Evolutionary conservation across 495 filamentous ascomycete species (phyloP), one percentile per base, ranked within the genome.

Genomic region (Talaromyces stipitatus): DNA sequence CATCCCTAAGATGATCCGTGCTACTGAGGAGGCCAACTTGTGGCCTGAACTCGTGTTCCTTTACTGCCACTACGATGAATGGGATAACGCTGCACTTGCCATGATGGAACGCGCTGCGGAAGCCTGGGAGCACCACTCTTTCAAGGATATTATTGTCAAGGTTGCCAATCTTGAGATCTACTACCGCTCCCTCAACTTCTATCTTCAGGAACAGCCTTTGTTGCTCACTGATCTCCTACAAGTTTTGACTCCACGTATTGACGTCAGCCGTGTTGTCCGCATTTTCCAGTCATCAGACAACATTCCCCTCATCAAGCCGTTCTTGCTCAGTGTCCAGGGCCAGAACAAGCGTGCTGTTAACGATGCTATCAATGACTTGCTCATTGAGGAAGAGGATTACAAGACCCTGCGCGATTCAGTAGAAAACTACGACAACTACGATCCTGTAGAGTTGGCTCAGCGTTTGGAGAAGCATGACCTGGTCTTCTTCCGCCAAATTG

Each of bases 51-150:
- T 99, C 57, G 90, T 99, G 60, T 99, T 99, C 87, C 79, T 97
- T 62, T 99, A 99, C 78, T 91, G 89, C 74, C 95, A 99, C 74
- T 97, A 97, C 67, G 95, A 99, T 62, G 95, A 99, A 69, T 97
- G 89, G 78, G 95, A 99, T 74, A 99, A 99, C 68, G 94, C 95
- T 24, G 94, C 94, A 22, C 81, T 99, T 56, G 91, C 95, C 30
- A 97, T 99, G 82, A 99, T 99, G 91, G 95, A 99, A 81, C 90
- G 94, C 63, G 89, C 95, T 32, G 87, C 95, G 53, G 92, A 97
- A 74, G 89, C 95, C 2, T 99, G 95, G 95, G 95, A 99, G 72
- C 95, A 99, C 75, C 94, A 97, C 73, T 95, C 92, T 27, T 97
- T 99, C 86, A 97, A 97, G 83, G 95, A 97, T 70, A 97, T 96